Conservation (phyloP, 257 asterid species). For the Anisodus acutangulus region DNA sequence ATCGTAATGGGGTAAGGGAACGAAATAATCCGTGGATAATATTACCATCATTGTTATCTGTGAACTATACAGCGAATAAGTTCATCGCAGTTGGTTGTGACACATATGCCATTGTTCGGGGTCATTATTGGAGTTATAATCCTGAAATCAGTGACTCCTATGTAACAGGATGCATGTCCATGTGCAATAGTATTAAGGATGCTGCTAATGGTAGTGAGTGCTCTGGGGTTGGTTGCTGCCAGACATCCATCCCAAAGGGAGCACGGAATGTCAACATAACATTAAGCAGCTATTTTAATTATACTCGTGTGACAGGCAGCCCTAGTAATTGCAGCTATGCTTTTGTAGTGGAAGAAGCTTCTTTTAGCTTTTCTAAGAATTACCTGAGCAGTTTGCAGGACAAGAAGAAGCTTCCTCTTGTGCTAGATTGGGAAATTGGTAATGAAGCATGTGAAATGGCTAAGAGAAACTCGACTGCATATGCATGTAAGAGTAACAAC, state of each 20-base stretch:
- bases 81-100: constrained; percentile 52
- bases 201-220: constrained; percentile 32
- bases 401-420: constrained; percentile 34
- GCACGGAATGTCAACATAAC: neutral
- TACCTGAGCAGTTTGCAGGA: constrained; percentile 21
- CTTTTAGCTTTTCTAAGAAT: constrained; percentile 29
- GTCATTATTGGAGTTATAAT: neutral
- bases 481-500: constrained; percentile 44
- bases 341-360: constrained; percentile 39
- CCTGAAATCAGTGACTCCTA: neutral
- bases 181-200: constrained; percentile 27
- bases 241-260: constrained; percentile 39
- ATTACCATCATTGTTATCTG: neutral
- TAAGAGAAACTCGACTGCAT: neutral
- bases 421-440: constrained; percentile 49
- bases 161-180: constrained; percentile 46
- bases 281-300: neutral
- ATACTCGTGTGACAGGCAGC: neutral
- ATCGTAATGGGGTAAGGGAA: neutral
- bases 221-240: constrained; percentile 49
- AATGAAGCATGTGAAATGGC: constrained; percentile 38
- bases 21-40: neutral
- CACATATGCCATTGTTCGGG: constrained; percentile 28
- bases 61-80: constrained; percentile 41
- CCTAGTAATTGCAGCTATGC: constrained; percentile 35